These are phyloP conservation scores for Wickerhamiella shivajii DNA, from an alignment of 805 yeast species.

Conservation along the genomic window DNA sequence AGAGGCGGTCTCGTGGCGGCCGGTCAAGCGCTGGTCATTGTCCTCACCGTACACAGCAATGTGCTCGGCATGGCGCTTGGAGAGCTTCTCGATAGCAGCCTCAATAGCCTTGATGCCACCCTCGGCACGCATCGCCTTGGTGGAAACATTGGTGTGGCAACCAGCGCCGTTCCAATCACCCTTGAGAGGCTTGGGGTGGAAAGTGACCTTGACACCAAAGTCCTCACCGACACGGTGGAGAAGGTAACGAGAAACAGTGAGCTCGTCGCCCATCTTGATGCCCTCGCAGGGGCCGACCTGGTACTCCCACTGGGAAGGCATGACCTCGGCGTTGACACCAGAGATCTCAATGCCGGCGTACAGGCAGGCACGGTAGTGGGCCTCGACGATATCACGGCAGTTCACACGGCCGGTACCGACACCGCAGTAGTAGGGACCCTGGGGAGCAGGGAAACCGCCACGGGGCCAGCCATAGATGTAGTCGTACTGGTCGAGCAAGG, in stretches of 20 bases:
- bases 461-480: conserved; percentile 96
- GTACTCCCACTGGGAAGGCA: conserved; percentile 99
- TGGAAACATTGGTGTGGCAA: conserved; percentile 97
- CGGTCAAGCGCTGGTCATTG: conserved; percentile 90
- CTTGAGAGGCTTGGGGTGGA: conserved; percentile 98
- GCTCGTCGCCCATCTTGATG: conserved; percentile 91
- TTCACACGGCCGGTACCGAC: conserved; percentile 97
- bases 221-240: conserved; percentile 94
- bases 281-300: conserved; percentile 98
- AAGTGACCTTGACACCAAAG: conserved; percentile 93
- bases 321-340: conserved; percentile 98
- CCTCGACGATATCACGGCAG: conserved; percentile 97
- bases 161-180: conserved; percentile 99
- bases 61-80: conserved; percentile 95
- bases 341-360: conserved; percentile 82
- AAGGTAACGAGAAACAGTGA: conserved; percentile 91
- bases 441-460: conserved; percentile 99
- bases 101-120: conserved; percentile 96
- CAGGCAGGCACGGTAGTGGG: conserved; percentile 96
- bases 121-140: conserved; percentile 75
- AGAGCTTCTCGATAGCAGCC: conserved; percentile 79
- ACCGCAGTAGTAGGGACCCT: conserved; percentile 99
- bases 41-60: conserved; percentile 90
- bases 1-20: conserved; percentile 97
- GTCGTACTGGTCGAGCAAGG: conserved; percentile 82